Evolutionary conservation across 768 basidiomycete genomes (phyloP).

Genomic region (Gelatoporia subvermispora): DNA sequence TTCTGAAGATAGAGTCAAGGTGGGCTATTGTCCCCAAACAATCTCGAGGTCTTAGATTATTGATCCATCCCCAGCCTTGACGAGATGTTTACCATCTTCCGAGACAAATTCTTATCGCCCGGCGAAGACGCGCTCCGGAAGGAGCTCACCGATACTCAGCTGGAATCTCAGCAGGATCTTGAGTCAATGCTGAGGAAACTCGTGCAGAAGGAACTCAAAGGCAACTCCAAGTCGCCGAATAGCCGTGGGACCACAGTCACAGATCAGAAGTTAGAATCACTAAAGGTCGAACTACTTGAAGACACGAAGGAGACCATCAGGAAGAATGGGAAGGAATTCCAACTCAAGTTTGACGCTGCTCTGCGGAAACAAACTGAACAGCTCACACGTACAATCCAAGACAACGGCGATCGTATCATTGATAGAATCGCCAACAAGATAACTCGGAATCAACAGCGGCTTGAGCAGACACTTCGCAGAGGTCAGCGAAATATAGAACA

Average conservation of each 20-base stretch:
- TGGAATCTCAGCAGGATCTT: neutral
- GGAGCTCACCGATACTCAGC: neutral
- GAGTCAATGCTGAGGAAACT: neutral
- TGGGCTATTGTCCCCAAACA: neutral
- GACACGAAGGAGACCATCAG: neutral
- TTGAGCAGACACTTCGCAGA: neutral
- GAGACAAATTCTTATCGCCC: neutral
- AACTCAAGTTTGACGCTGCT: slow-evolving; percentile 2
- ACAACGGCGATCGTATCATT: neutral
- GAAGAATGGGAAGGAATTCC: slow-evolving; percentile 1
- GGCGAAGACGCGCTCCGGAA: neutral
- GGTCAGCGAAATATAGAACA: neutral
- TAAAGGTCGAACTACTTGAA: slow-evolving; percentile 5
- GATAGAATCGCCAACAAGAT: neutral
- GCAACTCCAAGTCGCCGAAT: neutral
- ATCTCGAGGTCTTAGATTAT: neutral
- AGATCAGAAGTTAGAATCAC: neutral
- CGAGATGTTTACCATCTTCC: neutral
- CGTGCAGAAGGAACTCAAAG: neutral
- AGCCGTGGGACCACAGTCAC: neutral
- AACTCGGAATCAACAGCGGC: no score
- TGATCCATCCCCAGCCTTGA: neutral
- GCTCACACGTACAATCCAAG: neutral
- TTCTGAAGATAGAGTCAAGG: slow-evolving; percentile 6
- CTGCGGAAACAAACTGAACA: neutral